These are phyloP conservation scores for Nicotiana sylvestris DNA, from an alignment of 257 asterid species.

Conservation along the genomic window DNA sequence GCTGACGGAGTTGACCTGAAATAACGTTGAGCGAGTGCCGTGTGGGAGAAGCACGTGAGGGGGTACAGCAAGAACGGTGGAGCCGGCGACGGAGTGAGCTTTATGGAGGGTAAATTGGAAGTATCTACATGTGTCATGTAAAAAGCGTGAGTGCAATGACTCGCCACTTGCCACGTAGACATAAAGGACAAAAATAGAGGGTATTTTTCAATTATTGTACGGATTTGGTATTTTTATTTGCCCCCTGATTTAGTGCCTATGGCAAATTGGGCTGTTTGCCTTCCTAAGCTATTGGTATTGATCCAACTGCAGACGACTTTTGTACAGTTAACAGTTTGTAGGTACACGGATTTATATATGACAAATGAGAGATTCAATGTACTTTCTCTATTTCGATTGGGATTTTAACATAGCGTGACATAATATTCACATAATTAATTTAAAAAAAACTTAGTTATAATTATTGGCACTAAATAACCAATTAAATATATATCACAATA, in stretches of 20 bases:
- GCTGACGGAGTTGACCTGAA: slow-evolving; percentile 16
- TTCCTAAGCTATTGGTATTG: not conserved
- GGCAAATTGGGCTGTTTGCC: not conserved
- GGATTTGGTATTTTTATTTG: not conserved
- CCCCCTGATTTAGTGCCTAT: slow-evolving; percentile 11
- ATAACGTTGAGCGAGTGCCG: slow-evolving; percentile 9
- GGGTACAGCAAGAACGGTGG: slow-evolving; percentile 15
- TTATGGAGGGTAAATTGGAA: slow-evolving; percentile 1
- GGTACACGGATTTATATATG: not conserved
- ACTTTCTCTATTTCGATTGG: too few species aligned
- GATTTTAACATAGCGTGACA: too few species aligned
- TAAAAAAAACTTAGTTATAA: too few species aligned
- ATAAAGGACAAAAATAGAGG: not conserved
- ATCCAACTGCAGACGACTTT: not conserved
- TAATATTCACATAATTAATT: too few species aligned
- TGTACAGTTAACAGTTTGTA: not conserved
- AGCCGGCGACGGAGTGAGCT: slow-evolving; percentile 21
- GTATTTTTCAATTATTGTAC: not conserved
- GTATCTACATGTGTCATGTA: slow-evolving; percentile 29
- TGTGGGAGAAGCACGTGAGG: slow-evolving; percentile 41
- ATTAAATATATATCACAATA: too few species aligned
- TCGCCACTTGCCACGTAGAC: not conserved
- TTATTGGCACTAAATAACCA: too few species aligned
- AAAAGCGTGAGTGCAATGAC: slow-evolving; percentile 12
- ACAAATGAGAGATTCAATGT: not conserved